Conservation (phyloP, 2,329 filamentous ascomycete genomes). For the Macrophomina pseudophaseolina region DNA sequence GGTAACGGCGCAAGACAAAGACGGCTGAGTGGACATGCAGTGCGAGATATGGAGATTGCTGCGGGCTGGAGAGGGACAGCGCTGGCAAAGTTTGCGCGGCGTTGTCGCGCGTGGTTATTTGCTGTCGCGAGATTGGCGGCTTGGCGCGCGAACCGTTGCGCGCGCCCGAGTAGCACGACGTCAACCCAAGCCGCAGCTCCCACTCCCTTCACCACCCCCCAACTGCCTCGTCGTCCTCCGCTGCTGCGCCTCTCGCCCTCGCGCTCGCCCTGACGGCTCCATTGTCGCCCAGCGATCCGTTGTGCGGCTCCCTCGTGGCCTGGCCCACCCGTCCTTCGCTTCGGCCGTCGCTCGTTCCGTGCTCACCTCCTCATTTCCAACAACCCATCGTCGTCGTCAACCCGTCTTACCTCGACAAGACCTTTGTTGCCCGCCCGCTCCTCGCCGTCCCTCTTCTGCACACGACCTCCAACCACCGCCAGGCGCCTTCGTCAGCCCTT, state of each 20-base stretch:
- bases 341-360: slow-evolving; percentile 27
- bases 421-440: neutral
- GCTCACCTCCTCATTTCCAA: slow-evolving; percentile 27
- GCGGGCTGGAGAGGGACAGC: neutral
- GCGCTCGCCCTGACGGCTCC: neutral
- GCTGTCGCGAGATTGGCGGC: slow-evolving; percentile 15
- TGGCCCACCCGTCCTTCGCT: slow-evolving; percentile 22
- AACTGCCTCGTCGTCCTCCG: neutral
- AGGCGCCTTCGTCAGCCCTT: neutral
- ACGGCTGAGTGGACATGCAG: neutral
- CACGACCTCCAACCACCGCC: neutral
- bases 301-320: slow-evolving; percentile 10
- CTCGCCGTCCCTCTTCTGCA: neutral
- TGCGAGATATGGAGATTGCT: neutral
- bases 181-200: neutral
- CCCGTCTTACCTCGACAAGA: slow-evolving; percentile 15
- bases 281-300: slow-evolving; percentile 13
- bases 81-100: neutral
- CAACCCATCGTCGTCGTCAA: slow-evolving; percentile 1
- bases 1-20: neutral
- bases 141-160: slow-evolving; percentile 14
- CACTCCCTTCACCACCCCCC: neutral
- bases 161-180: neutral
- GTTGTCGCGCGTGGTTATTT: neutral
- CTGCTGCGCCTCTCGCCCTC: slow-evolving; percentile 2